A percentile compares a stretch with the other conserved stretches of the same genome.
Conservation (phyloP, 257 asterid genomes). For the Forsythia viridissima region DNA sequence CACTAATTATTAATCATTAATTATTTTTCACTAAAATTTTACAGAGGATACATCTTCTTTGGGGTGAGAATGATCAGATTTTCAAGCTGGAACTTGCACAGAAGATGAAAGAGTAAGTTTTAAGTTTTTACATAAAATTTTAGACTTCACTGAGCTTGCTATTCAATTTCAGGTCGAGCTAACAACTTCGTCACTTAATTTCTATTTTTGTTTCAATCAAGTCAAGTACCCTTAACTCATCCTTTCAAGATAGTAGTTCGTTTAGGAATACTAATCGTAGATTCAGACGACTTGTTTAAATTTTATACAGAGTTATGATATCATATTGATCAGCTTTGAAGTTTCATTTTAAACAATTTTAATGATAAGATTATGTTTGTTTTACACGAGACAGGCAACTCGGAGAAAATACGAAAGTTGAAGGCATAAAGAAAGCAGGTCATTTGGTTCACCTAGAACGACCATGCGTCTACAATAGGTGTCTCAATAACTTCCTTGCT, state of each 20-base stretch:
- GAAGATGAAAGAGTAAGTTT: constrained; percentile 74
- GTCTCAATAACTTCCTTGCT: constrained; percentile 70
- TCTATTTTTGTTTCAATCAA: too few species aligned
- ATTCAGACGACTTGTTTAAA: too few species aligned
- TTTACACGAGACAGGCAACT: constrained; percentile 52
- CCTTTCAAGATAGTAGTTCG: too few species aligned
- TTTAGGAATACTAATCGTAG: too few species aligned
- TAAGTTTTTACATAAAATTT: background rate
- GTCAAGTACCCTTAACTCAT: too few species aligned
- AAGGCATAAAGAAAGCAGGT: constrained; percentile 74
- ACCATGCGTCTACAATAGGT: constrained; percentile 66
- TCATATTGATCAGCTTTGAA: background rate
- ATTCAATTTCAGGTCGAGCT: background rate
- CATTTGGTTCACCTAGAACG: constrained; percentile 89
- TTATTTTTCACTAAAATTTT: background rate
- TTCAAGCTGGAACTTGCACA: constrained; percentile 76
- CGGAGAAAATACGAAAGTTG: constrained; percentile 53
- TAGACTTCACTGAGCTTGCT: background rate
- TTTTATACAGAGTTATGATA: too few species aligned
- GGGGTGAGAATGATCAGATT: constrained; percentile 94
- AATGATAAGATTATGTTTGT: background rate
- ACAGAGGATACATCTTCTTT: constrained; percentile 84
- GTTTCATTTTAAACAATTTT: background rate
- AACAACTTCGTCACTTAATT: too few species aligned
- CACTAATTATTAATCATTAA: background rate